Evolutionary conservation across 441 rosid species (phyloP), one percentile per base, ranked within the genome.

Genomic region (Euphorbia corollata): DNA sequence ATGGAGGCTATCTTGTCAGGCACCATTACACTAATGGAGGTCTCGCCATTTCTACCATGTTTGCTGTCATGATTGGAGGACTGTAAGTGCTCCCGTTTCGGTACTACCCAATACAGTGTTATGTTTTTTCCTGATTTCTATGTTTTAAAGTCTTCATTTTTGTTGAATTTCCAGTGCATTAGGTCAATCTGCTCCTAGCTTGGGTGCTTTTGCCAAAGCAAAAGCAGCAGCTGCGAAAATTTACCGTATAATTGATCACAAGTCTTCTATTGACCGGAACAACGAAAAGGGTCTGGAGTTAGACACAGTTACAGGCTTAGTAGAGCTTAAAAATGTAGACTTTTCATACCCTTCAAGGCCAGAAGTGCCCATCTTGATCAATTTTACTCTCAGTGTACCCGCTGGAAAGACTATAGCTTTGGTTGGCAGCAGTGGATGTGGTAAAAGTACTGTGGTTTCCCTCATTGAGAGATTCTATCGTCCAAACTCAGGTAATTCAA

Each of bases 401-500:
- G 92, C 99, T 2, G 99, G 98, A 24, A 95, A 88, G 77, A 95
- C 98, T 48, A 90, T 95, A 57, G 99, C 99, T 77, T 82, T 95
- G 81, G 99, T 92, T 5, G 99, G 99, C 47, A 92, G 98, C 80
- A 95, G 99, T 16, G 99, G 99, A 73, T 95, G 98, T 3, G 99
- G 99, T 12, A 95, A 95, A 82, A 95, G 99, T 79, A 95, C 99
- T 0, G 97, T 90, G 32, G 99, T 95, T n/a, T 86, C 99, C 16
- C 92, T 95, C 71, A 95, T 95, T 22, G 99, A 95, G 78, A 74
- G 99, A 82, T 95, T 95, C 75, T 95, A 95, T 39, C 97, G 92
- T 79, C 99, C 99, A 30, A 77, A 66, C 68, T 82, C 97, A 82
- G 99, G 99, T 92, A 79, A 41, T 41, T 41, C 47, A 41, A 9